Percentiles rank a stretch among this genome's conserved stretches.
Conservation (phyloP, 176 grass and related monocot genomes). For the Carex cristatella region DNA sequence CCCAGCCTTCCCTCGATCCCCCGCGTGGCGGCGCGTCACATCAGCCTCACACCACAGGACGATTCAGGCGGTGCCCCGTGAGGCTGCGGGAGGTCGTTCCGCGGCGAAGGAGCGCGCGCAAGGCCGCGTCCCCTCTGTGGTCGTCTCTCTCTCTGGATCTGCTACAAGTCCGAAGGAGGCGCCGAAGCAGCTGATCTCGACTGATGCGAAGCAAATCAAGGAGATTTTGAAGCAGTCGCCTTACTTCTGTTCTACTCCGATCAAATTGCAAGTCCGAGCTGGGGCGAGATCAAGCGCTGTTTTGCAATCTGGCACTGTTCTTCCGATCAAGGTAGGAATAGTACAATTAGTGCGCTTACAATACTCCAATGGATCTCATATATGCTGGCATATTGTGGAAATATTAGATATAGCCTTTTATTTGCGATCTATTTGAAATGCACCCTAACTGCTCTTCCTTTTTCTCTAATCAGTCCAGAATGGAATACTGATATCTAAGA, state of each 20-base stretch:
- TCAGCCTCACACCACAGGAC: conserved; percentile 57
- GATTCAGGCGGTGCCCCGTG: conserved; percentile 71
- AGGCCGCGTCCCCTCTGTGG: conserved; percentile 57
- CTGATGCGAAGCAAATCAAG: conserved; percentile 64
- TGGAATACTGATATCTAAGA: neutral
- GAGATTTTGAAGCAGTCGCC: conserved; percentile 80
- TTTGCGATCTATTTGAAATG: neutral
- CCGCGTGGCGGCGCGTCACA: conserved; percentile 27
- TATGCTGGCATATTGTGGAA: neutral
- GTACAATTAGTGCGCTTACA: neutral
- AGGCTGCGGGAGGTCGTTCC: conserved; percentile 41
- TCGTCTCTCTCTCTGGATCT: conserved; percentile 40
- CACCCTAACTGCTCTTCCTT: neutral
- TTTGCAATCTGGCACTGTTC: conserved; percentile 60
- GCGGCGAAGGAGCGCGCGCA: conserved; percentile 58
- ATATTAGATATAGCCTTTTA: neutral
- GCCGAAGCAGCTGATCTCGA: conserved; percentile 46
- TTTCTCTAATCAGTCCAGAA: neutral
- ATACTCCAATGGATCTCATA: neutral
- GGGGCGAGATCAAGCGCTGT: conserved; percentile 56
- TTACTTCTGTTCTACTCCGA: conserved; percentile 80
- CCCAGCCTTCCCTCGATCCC: neutral
- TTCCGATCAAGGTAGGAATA: conserved; percentile 57
- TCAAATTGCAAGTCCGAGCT: conserved; percentile 76
- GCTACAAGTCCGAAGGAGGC: neutral